Conservation (phyloP, 306 rosid genomes). For the Gastrolobium bilobum region DNA sequence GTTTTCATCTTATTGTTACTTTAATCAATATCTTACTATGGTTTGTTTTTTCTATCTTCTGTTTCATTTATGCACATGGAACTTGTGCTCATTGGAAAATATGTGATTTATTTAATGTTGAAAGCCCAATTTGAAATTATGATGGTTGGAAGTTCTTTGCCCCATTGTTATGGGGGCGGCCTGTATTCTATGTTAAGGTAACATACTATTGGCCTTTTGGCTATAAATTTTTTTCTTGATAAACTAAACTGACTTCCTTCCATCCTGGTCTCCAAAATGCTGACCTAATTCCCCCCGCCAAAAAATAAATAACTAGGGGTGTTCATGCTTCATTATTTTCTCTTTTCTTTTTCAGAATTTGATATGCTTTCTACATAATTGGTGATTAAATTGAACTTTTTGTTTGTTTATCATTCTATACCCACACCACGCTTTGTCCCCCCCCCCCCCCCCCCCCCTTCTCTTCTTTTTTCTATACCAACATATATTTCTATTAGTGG, state of each 20-base stretch:
- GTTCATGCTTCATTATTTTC: background rate
- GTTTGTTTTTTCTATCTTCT: background rate
- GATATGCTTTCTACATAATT: background rate
- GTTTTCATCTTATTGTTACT: slow-evolving; percentile 8
- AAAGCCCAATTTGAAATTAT: slow-evolving; percentile 24
- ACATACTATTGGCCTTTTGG: background rate
- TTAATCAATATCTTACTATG: slow-evolving; percentile 16
- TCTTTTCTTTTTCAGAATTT: background rate
- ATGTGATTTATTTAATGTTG: slow-evolving; percentile 7
- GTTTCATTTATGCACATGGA: slow-evolving; percentile 4
- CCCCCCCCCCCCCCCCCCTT: background rate
- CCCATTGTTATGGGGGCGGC: background rate
- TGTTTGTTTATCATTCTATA: background rate
- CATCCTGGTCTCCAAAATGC: slow-evolving; percentile 3
- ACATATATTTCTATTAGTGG: background rate
- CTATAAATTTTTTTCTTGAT: background rate
- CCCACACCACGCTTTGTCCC: background rate
- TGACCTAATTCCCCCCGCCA: background rate
- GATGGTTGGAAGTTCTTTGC: slow-evolving; percentile 19
- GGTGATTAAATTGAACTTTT: slow-evolving; percentile 6
- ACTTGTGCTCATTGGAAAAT: background rate
- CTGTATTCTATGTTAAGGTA: background rate
- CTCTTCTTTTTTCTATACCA: background rate
- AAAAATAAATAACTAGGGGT: background rate
- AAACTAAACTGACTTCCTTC: background rate